These are phyloP conservation scores for Penicillium brevicompactum DNA, from an alignment of 2,329 filamentous ascomycete species.

Conservation along the genomic window DNA sequence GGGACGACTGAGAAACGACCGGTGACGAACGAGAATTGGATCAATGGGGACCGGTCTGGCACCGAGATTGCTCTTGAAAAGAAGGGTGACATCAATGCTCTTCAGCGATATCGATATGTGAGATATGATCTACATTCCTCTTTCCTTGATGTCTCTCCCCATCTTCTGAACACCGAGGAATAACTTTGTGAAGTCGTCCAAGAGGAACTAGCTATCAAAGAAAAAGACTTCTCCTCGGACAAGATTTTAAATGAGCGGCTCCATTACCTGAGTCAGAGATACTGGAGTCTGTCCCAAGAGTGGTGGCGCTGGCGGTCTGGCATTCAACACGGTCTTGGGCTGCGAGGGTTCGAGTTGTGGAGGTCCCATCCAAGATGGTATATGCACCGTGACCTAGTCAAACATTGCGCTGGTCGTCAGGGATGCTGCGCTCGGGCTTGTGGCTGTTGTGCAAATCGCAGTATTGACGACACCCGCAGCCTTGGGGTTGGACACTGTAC, in stretches of 20 bases:
- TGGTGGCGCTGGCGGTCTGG: neutral
- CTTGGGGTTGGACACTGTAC: slow-evolving; percentile 6
- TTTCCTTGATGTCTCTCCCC: neutral
- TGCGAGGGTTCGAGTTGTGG: slow-evolving; percentile 4
- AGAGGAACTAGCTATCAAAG: neutral
- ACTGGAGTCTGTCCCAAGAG: neutral
- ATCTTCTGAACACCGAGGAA: neutral
- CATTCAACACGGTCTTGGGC: neutral
- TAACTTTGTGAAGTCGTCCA: neutral
- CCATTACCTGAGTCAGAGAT: neutral
- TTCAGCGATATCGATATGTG: neutral
- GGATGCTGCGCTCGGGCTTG: slow-evolving; percentile 8
- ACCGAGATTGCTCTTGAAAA: neutral
- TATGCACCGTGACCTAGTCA: slow-evolving; percentile 5
- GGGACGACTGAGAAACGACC: neutral
- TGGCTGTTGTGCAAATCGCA: slow-evolving; percentile 5
- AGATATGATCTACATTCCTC: neutral
- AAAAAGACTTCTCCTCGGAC: neutral
- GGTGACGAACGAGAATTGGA: neutral
- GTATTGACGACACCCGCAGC: no score
- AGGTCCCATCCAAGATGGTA: slow-evolving; percentile 7
- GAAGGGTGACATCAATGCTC: neutral
- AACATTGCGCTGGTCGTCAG: slow-evolving; percentile 1
- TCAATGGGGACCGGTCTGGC: neutral
- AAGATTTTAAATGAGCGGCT: neutral